Base-by-base conservation (phyloP, 140 eudicot species). In the Bidens hawaiensis region DNA sequence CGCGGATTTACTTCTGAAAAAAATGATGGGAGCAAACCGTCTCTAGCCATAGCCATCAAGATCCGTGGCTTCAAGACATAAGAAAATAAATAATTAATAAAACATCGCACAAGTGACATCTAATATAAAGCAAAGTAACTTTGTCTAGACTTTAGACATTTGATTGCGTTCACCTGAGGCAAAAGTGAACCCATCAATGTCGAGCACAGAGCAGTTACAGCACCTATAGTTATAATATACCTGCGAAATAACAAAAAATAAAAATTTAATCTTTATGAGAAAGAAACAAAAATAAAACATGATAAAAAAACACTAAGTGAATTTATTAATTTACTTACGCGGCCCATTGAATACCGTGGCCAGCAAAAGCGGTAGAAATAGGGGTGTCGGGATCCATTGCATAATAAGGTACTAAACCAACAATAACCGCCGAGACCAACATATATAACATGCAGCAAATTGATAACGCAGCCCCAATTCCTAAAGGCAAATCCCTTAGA, bases 21-120 rank as follows among this genome's bases (percentile, higher is more conserved):
- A 43, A 93, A 88, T 16, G 96, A 55, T 33, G 99, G 99, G 67
- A 93, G 78, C 86, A 93, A 85, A 60, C 99, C 99, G 53, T 93
- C 99, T 77, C 99, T 83, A 27, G 99, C 93, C 99, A 93, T 93
- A 69, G 99, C 99, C 99, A 93, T 93, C 58, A 93, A 76, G 72
- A 93, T 88, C 24, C 99, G 83, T 64, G 99, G 99, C 99, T 93
- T 83, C 56, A 56, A 30, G 34, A 30, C 34, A 30, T 3, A 30
- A 30, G 6, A 14, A 16, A 45, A 6, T 3, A 51, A 52, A 52
- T 4, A 22, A 64, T 28, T 6, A 2, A 54, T 28, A 54, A n/a
- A n/a, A n/a, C n/a, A 25, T 16, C 5, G 63, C 42, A 62, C 18
- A n/a, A 62, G 55, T 24, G 64, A 60, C 30, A 1, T 36, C 16